These are phyloP conservation scores for Grosmannia penicillata DNA, from an alignment of 2,329 filamentous ascomycete species.

Conservation along the genomic window DNA sequence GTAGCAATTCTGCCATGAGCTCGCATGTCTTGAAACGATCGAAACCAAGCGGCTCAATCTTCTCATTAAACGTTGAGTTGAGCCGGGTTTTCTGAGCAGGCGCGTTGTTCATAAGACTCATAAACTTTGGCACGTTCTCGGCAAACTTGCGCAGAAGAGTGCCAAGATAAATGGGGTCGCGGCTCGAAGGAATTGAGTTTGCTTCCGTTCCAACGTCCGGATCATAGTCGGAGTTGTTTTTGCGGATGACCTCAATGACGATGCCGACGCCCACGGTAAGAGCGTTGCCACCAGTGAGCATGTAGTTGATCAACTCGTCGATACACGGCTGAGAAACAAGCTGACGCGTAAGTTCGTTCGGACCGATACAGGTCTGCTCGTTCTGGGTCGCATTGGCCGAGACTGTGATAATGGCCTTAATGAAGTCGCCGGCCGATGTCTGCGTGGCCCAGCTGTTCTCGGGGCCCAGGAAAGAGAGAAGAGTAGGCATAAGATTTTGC, in stretches of 20 bases:
- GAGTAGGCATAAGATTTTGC: constrained; percentile 71
- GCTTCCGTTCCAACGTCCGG: constrained; percentile 75
- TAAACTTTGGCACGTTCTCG: constrained; percentile 83
- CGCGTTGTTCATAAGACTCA: constrained; percentile 72
- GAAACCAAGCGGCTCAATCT: constrained; percentile 88
- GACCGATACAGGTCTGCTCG: constrained; percentile 96
- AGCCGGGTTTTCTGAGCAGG: constrained; percentile 60
- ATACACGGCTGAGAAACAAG: constrained; percentile 79
- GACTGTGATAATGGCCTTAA: constrained; percentile 98
- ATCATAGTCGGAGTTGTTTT: constrained; percentile 99
- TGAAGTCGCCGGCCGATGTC: constrained; percentile 90
- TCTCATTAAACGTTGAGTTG: constrained; percentile 76
- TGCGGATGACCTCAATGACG: constrained; percentile 94
- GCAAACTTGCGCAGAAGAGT: constrained; percentile 81
- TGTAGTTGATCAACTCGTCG: constrained; percentile 71
- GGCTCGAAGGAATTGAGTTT: constrained; percentile 63
- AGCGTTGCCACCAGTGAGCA: constrained; percentile 87
- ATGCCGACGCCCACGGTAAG: constrained; percentile 94
- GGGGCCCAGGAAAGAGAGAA: constrained; percentile 75
- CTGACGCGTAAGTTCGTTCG: constrained; percentile 90
- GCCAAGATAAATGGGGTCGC: constrained; percentile 91
- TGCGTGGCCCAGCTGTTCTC: constrained; percentile 82
- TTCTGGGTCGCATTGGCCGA: constrained; percentile 97
- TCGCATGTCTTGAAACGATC: constrained; percentile 98
- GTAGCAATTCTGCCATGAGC: constrained; percentile 90